Conservation (phyloP, 176 grass and related monocot genomes). For the Aegilops bicornis region DNA sequence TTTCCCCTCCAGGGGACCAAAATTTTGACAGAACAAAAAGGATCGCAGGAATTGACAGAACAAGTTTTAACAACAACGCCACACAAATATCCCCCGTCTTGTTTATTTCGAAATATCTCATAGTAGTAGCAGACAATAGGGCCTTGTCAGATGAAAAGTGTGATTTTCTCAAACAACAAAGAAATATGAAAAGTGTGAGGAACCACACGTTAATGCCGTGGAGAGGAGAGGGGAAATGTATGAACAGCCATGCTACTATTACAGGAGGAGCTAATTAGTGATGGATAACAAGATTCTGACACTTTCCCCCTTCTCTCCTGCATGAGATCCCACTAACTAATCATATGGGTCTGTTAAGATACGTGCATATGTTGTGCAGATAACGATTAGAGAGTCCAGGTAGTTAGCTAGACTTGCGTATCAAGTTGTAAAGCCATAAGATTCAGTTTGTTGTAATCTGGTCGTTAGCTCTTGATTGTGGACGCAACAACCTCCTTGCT, state of each 20-base stretch:
- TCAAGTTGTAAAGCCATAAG: no score
- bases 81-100: not conserved
- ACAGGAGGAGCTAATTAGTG: not conserved
- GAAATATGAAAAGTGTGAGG: not conserved
- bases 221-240: not conserved
- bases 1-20: not conserved
- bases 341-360: no score
- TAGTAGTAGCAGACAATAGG: not conserved
- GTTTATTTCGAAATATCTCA: not conserved
- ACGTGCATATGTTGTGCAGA: no score
- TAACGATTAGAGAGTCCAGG: no score
- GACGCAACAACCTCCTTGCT: no score
- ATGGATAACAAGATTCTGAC: not conserved
- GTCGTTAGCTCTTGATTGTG: no score
- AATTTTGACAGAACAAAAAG: not conserved
- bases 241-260: not conserved
- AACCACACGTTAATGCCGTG: constrained; percentile 20
- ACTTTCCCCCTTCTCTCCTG: no score
- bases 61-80: not conserved
- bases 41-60: no score
- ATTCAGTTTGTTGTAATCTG: no score
- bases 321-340: no score
- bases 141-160: not conserved
- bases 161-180: not conserved
- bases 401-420: no score